These are phyloP conservation scores for Echites panduratus DNA, from an alignment of 257 asterid species.

Conservation along the genomic window DNA sequence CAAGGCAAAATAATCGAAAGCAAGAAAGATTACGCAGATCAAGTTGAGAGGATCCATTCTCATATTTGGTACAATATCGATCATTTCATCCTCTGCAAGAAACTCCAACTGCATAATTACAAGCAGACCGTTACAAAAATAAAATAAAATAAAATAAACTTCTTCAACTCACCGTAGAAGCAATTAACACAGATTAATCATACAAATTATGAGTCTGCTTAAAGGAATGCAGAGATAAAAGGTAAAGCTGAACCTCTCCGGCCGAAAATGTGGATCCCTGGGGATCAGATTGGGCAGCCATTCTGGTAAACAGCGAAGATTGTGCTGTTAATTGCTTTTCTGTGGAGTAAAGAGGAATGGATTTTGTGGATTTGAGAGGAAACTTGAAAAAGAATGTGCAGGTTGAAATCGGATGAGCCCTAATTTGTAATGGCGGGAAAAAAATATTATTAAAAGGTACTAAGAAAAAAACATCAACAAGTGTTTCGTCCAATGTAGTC, in stretches of 20 bases:
- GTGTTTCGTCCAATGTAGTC: not conserved
- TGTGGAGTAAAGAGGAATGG: no score
- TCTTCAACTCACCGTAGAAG: not conserved
- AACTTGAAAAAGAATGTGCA: not conserved
- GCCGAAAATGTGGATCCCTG: slow-evolving; percentile 64
- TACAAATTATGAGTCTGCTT: not conserved
- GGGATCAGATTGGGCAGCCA: slow-evolving; percentile 55
- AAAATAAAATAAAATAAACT: not conserved
- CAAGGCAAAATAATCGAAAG: not conserved
- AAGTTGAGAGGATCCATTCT: slow-evolving; percentile 82
- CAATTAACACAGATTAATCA: not conserved
- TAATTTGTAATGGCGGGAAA: slow-evolving; percentile 19
- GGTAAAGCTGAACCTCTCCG: slow-evolving; percentile 50
- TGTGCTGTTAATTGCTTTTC: not conserved
- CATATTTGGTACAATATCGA: slow-evolving; percentile 77
- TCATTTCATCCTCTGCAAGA: slow-evolving; percentile 85
- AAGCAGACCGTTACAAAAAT: not conserved
- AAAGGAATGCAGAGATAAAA: not conserved
- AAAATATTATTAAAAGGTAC: not conserved
- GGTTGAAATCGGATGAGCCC: slow-evolving; percentile 9
- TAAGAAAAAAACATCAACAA: not conserved
- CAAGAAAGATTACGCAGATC: slow-evolving; percentile 44
- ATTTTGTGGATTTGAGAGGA: not conserved
- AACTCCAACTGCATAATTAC: slow-evolving; percentile 57
- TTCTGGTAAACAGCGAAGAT: slow-evolving; percentile 12